Base-by-base conservation (phyloP, 2,329 filamentous ascomycete species). In the Nemania sp. region DNA sequence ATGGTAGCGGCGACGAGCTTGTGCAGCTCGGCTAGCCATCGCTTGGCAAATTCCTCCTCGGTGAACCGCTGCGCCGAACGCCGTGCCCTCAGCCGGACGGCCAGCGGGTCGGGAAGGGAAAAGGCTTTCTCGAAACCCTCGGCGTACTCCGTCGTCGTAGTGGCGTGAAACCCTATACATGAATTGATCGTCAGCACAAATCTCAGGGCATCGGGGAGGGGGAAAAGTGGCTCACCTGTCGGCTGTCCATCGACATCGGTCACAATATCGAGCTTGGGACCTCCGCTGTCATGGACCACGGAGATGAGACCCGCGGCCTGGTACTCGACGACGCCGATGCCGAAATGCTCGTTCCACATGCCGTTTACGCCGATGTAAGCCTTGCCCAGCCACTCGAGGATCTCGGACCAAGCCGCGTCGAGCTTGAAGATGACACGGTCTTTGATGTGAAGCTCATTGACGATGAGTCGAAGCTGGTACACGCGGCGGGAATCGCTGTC, bases 261-360 rank as follows among this genome's bases (percentile, higher is more conserved):
- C 15, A 98, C 94, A 67, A 99, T 99, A 73, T 99, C 95, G 64
- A 92, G 77, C 76, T 95, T 97, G 1, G 95, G 95, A 0, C 95
- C 95, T 9, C 94, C 95, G 52, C 90, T 95, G 75, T 97, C 83
- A 71, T 99, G 95, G 9, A 98, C 95, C 0, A 99, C 93, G 5
- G 90, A 88, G 59, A 99, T 92, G 59, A 99, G 80, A 1, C 95
- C 95, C 0, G 95, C 95, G 3, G 95, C 95, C 74, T 98, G 93
- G 73, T 98, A 99, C 79, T 99, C 95, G 42, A 99, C 95, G 15
- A 98, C 93, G 1, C 95, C 95, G 60, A 99, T 99, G 20, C 95
- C 95, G 74, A 99, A 99, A 76, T 99, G 95, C 78, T 99, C 95
- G 74, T 97, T 98, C 94, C 95, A 99, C 95, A 99, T 99, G 71